Evolutionary conservation across 2,329 filamentous ascomycete species (phyloP), one percentile per base, ranked within the genome.

Genomic region (Xylaria sp.): DNA sequence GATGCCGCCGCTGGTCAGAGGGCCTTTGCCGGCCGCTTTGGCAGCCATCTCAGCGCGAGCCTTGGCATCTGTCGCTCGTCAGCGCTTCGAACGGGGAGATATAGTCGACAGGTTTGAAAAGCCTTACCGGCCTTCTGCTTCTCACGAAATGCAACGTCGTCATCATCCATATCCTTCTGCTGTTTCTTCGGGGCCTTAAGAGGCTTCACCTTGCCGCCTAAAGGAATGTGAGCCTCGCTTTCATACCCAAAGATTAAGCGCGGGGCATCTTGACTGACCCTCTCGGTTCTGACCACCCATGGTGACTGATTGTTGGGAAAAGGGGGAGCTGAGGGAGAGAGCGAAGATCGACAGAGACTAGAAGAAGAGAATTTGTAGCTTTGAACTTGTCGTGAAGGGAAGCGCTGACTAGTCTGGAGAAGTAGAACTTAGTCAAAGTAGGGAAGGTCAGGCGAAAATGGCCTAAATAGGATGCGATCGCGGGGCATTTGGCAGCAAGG

Each of bases 111-210:
- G 16, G 48, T 35, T 60, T 23, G 16, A 51, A 29, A 29, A 57
- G 23, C 82, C 90, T 75, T 85, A 97, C 94, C 93, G 68, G 92
- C 93, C 76, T 86, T 89, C 85, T 94, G 91, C 90, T 94, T 97
- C 81, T 92, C 89, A 78, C 90, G 91, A 87, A 87, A 94, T 5
- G 93, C 93, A 79, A 91, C 82, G 73, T 97, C 94, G 53, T 97
- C 93, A 0, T 97, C 94, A 79, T 97, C 94, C 67, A 94, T 82
- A 1, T 97, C 94, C 82, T 91, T 92, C 79, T 87, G 85, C 63
- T 88, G 86, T 88, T 95, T 97, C 90, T 97, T 98, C 70, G 93
- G 86, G 74, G 91, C 88, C 91, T 97, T 98, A 82, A 93, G 85
- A 75, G 92, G 92, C 88, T 94, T 93, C 75, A 84, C 89, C 86